These are phyloP conservation scores for Cyclotella sp. DNA, from an alignment of 108 stramenopile species.

Conservation along the genomic window DNA sequence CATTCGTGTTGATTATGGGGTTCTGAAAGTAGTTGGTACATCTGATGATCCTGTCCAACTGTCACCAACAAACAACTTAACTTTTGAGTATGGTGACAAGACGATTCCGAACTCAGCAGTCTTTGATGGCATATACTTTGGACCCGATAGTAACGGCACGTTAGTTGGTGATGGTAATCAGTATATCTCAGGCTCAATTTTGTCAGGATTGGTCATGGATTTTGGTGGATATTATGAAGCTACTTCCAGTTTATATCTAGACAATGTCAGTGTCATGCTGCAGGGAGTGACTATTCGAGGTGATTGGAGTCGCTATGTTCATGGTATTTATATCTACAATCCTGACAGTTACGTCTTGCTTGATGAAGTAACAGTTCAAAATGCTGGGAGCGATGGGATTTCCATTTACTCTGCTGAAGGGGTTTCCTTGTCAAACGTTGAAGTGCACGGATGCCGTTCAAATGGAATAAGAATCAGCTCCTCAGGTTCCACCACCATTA, in stretches of 20 bases:
- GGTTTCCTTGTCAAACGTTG: background rate
- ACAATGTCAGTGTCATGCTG: conserved; percentile 14
- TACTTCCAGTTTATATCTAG: conserved; percentile 4
- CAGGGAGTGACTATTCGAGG: background rate
- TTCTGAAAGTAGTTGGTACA: conserved; percentile 13
- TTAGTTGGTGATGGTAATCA: background rate
- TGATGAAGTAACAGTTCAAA: background rate
- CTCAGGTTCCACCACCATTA: background rate
- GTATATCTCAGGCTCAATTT: conserved; percentile 13
- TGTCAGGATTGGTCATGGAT: conserved; percentile 2
- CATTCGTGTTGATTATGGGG: conserved; percentile 26
- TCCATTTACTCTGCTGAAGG: background rate
- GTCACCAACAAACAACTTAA: conserved; percentile 1
- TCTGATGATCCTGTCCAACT: background rate
- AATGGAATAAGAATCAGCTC: background rate
- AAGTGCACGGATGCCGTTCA: background rate
- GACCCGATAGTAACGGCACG: conserved; percentile 10
- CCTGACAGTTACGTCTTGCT: background rate
- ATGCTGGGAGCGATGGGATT: background rate
- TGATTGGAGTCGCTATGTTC: conserved; percentile 10
- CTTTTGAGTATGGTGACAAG: conserved; percentile 7
- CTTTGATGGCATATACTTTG: conserved; percentile 18
- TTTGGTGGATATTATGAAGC: conserved; percentile 3
- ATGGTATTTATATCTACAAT: conserved; percentile 7
- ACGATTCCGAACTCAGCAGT: background rate